phyloP scores from a whole-genome alignment of 73 alveolate species.

The Durusdinium trenchii region DNA sequence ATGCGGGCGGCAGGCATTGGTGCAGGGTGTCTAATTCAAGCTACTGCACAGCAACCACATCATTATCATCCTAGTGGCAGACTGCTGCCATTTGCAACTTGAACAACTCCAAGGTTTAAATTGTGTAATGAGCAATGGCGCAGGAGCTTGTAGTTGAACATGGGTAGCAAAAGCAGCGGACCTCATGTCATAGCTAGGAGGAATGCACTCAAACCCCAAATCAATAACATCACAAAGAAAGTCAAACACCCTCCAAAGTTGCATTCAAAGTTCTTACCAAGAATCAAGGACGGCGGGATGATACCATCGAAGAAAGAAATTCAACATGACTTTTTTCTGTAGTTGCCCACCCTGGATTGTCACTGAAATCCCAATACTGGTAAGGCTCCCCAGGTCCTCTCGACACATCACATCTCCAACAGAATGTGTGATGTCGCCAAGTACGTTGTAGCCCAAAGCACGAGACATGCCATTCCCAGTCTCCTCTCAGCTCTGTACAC shows the following conservation, averaged over 20 bases:
- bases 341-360: background rate
- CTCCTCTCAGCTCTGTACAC: conserved; percentile 1
- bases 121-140: background rate
- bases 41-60: background rate
- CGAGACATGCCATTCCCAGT: conserved; percentile 11
- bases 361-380: background rate
- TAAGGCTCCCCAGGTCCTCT: background rate
- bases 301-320: background rate
- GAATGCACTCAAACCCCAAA: too few relatives aligned
- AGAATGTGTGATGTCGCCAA: background rate
- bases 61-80: background rate
- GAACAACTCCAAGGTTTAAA: background rate
- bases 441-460: background rate
- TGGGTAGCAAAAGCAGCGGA: background rate
- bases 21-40: too few relatives aligned
- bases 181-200: too few relatives aligned
- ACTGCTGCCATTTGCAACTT: background rate
- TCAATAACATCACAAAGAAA: too few relatives aligned
- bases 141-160: background rate
- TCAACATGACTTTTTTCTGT: background rate
- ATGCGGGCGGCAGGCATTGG: too few relatives aligned
- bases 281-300: background rate
- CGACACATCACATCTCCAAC: conserved; percentile 41
- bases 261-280: background rate
- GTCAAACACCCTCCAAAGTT: background rate